Evolutionary conservation across 2,329 filamentous ascomycete species (phyloP).

Genomic region (Colletotrichum godetiae): DNA sequence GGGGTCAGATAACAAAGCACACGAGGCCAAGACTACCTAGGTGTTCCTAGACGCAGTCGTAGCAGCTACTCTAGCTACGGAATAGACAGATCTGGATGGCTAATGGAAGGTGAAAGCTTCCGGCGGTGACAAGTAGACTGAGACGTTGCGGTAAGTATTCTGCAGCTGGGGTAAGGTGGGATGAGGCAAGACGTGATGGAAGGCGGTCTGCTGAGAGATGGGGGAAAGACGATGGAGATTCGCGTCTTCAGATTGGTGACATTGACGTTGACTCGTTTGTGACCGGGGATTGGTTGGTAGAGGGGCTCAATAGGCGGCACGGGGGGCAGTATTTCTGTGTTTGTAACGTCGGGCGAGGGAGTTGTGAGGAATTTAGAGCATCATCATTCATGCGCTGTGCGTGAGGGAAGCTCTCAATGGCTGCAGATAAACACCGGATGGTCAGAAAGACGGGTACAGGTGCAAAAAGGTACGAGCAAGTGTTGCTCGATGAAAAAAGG

Average conservation of each 20-base stretch:
- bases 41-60: background rate
- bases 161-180: background rate
- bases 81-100: background rate
- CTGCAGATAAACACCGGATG: background rate
- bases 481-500: background rate
- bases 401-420: conserved; percentile 4
- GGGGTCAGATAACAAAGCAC: background rate
- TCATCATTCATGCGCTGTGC: background rate
- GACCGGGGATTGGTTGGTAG: background rate
- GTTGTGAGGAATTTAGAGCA: background rate
- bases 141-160: background rate
- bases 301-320: background rate
- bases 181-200: background rate
- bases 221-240: background rate
- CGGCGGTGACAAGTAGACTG: background rate
- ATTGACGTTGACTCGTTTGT: background rate
- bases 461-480: too few relatives aligned
- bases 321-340: background rate
- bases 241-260: background rate
- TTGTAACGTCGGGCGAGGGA: background rate
- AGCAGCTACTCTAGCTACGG: background rate
- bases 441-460: too few relatives aligned
- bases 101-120: background rate
- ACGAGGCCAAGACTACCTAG: background rate
- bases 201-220: background rate